Evolutionary conservation across 1,139 yeast species (phyloP).

Genomic region (Pichia sp.): DNA sequence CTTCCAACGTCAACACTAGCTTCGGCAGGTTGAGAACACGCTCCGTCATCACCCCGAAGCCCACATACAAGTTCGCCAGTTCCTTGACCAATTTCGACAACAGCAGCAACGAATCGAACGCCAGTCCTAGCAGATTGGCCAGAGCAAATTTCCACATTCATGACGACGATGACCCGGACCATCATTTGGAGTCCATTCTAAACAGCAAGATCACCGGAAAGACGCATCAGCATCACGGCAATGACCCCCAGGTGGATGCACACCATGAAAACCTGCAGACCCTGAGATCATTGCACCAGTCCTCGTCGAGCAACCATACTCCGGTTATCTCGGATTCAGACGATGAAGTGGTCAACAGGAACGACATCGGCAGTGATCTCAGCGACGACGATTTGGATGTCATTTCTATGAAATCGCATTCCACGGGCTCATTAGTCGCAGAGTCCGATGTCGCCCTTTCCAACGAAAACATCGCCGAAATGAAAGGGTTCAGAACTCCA

Average conservation of each 20-base stretch:
- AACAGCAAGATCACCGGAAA: neutral
- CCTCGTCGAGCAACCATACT: slow-evolving; percentile 11
- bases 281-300: slow-evolving; percentile 3
- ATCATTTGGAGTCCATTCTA: neutral
- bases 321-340: slow-evolving; percentile 21
- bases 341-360: slow-evolving; percentile 8
- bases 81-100: neutral
- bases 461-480: neutral
- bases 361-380: neutral
- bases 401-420: slow-evolving; percentile 12
- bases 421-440: slow-evolving; percentile 12
- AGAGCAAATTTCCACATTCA: neutral
- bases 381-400: slow-evolving; percentile 5
- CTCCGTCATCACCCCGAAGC: slow-evolving; percentile 40
- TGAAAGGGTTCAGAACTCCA: slow-evolving; percentile 1
- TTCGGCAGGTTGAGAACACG: slow-evolving; percentile 50
- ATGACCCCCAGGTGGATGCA: too few species aligned
- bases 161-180: neutral
- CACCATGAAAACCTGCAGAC: neutral
- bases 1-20: slow-evolving; percentile 41
- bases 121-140: neutral
- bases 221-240: too few species aligned
- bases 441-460: slow-evolving; percentile 9
- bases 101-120: neutral
- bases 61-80: neutral